These are phyloP conservation scores for Fraxinus baroniana DNA, from an alignment of 305 asterid genomes.

Conservation along the genomic window DNA sequence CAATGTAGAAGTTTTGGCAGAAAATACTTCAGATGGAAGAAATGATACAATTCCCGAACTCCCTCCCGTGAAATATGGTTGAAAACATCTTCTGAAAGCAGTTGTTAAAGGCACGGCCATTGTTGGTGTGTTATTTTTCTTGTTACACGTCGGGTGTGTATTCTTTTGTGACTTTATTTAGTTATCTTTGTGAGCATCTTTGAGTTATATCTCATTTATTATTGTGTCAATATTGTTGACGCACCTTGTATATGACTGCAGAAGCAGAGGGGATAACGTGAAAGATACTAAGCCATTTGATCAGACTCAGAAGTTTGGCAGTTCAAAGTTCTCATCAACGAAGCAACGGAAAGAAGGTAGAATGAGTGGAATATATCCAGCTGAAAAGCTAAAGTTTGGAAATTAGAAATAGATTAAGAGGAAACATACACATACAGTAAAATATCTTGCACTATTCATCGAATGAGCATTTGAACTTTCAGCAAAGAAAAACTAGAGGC, in stretches of 20 bases:
- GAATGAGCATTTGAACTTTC: neutral
- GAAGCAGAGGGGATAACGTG: conserved; percentile 39
- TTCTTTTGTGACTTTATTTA: neutral
- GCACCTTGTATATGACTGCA: conserved; percentile 22
- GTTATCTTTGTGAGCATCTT: neutral
- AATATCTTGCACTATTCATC: neutral
- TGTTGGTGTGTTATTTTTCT: conserved; percentile 55
- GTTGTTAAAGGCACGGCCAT: conserved; percentile 74
- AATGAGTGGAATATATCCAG: conserved; percentile 51
- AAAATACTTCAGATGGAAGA: conserved; percentile 22
- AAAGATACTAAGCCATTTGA: conserved; percentile 25
- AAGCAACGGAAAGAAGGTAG: conserved; percentile 36
- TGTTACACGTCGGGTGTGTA: conserved; percentile 62
- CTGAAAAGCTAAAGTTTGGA: conserved; percentile 57
- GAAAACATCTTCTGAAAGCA: conserved; percentile 49
- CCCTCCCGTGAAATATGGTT: conserved; percentile 26
- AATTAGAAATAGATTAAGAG: conserved; percentile 12
- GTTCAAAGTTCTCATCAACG: conserved; percentile 31
- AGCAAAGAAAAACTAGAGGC: neutral
- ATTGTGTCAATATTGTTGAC: neutral
- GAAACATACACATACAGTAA: neutral
- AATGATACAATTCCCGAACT: conserved; percentile 21
- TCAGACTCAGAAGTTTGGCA: conserved; percentile 24
- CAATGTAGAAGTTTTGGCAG: neutral
- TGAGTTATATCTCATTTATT: neutral